phyloP scores from a whole-genome alignment of 495 filamentous ascomycete genomes.

The Schizothecium vesticola region DNA sequence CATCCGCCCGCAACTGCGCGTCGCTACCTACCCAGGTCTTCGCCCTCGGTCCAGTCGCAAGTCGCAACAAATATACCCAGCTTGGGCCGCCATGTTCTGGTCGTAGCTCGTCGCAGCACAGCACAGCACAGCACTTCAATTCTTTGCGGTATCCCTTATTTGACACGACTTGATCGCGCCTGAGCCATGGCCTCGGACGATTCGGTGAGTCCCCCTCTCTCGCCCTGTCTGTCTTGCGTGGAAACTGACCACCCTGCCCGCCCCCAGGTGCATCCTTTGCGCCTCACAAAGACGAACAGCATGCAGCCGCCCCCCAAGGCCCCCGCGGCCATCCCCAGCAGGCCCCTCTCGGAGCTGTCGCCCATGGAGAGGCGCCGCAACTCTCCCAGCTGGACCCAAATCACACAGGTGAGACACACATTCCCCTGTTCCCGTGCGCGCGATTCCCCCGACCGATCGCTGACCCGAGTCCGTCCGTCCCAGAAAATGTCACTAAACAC shows the following conservation, averaged over 20 bases:
- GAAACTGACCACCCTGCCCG: not conserved
- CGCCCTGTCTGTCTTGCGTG: not conserved
- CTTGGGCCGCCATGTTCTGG: not conserved
- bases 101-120: not conserved
- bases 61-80: not conserved
- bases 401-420: conserved; percentile 52
- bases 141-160: not conserved
- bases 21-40: not conserved
- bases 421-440: conserved; percentile 3
- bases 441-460: conserved; percentile 7
- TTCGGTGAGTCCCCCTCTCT: conserved; percentile 29
- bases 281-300: conserved; percentile 51
- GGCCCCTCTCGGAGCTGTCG: conserved; percentile 54
- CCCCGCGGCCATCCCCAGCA: conserved; percentile 36
- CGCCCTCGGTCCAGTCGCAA: not conserved
- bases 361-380: conserved; percentile 58
- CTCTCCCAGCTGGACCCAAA: conserved; percentile 71
- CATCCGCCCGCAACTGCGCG: not conserved
- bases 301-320: conserved; percentile 41
- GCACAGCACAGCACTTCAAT: not conserved
- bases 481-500: conserved; percentile 51
- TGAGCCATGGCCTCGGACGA: conserved; percentile 37
- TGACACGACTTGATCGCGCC: not conserved
- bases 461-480: conserved; percentile 15
- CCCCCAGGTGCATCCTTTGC: conserved; percentile 50